Base-by-base conservation (phyloP, 192 early-diverging fungal genomes). In the Coemansia guatemalensis region DNA sequence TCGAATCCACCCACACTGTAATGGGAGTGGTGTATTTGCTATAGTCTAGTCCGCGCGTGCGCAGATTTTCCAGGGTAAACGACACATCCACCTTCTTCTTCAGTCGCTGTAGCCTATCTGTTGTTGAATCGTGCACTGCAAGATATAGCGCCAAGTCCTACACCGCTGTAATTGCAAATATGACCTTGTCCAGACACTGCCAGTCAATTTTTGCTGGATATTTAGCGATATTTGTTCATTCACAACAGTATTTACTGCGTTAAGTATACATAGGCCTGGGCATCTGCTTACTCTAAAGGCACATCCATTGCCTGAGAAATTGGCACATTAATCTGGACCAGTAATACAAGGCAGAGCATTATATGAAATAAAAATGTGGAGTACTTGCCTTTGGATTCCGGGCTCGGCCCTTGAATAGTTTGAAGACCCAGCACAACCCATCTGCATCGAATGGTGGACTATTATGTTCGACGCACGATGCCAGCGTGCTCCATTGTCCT, bases 1-100 rank as follows among this genome's bases (percentile, higher is more conserved):
- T 58, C 33, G 68, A 64, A 53, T 81, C 78, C n/a, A 81, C 69
- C 78, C 71, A 75, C 25, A 81, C 73, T 5, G 71, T 81, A 18
- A 81, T 72, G 1, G 78, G 78, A n/a, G 68, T 65, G 23, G 78
- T 64, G 67, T 71, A 71, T 56, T 81, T 75, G 72, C 65, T 81
- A 35, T 71, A 81, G 64, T 72, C 69, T 24, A 81, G 62, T 9
- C 72, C 68, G 0, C 71, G 68, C 8, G 62, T 60, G 5, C 67
- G 62, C 63, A 68, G 53, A 50, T 81, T 75, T 47, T 81, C 73
- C 22, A 81, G 52, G 17, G 73, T 75, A 25, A 81, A 75, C 24
- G 73, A 68, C 14, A 75, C 66, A 24, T 74, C 71, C 0, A 81
- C 65, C 35, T 81, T 81, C 58, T 75, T 81, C 48, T 63, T 48